These are phyloP conservation scores for Mitragyna speciosa DNA, from an alignment of 257 asterid genomes.

Conservation along the genomic window DNA sequence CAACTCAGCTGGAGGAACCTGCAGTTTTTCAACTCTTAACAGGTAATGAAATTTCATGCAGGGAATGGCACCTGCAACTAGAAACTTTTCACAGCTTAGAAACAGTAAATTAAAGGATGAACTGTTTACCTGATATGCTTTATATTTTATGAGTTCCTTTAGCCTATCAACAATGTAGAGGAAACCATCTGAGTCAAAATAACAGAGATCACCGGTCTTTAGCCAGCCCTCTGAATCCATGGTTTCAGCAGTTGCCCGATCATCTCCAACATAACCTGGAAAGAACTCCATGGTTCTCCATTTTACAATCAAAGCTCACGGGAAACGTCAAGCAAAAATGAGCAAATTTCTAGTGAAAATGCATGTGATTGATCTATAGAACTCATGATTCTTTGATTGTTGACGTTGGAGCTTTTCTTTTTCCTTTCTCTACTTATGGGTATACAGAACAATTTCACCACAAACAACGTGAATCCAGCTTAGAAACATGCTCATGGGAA, in stretches of 20 bases:
- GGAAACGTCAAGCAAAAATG: not conserved
- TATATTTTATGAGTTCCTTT: constrained; percentile 88
- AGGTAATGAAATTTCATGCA: constrained; percentile 8
- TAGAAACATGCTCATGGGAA: not conserved
- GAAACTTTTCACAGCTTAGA: not conserved
- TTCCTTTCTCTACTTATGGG: not conserved
- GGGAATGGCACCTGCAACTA: not conserved
- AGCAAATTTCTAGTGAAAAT: not conserved
- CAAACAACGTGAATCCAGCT: not conserved
- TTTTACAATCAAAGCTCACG: not conserved
- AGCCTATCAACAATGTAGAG: constrained; percentile 81
- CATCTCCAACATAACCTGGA: constrained; percentile 85
- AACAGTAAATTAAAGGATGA: not conserved
- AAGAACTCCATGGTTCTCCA: constrained; percentile 4
- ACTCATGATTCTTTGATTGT: not conserved
- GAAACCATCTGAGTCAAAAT: constrained; percentile 76
- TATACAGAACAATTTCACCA: not conserved
- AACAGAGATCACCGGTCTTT: constrained; percentile 92
- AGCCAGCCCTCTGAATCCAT: constrained; percentile 91
- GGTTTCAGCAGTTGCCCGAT: constrained; percentile 77
- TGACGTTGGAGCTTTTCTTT: too few species aligned
- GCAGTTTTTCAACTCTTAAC: constrained; percentile 24
- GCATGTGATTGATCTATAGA: not conserved
- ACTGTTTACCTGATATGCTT: constrained; percentile 76
- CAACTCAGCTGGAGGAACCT: constrained; percentile 97